Percentiles rank a stretch among this genome's conserved stretches.
Evolutionary conservation across 2,329 filamentous ascomycete species (phyloP).

Genomic region (Myriangium duriaei): DNA sequence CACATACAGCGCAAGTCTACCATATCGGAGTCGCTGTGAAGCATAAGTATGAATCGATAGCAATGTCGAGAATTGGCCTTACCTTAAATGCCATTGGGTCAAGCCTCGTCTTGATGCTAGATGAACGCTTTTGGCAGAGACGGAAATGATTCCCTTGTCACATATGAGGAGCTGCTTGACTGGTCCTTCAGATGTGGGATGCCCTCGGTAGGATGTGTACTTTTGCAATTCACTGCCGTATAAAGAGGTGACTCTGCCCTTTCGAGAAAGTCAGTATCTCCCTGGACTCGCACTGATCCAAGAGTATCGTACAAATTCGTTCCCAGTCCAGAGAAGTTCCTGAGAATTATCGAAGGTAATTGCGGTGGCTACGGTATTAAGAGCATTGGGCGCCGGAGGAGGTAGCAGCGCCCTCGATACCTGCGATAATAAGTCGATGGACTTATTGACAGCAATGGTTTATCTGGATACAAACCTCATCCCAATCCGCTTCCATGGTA

Average conservation of each 20-base stretch:
- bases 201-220: slow-evolving; percentile 83
- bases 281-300: slow-evolving; percentile 1
- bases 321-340: slow-evolving; percentile 87
- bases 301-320: slow-evolving; percentile 58
- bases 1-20: slow-evolving; percentile 86
- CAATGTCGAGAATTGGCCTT: slow-evolving; percentile 16
- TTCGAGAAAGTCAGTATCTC: not conserved
- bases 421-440: slow-evolving; percentile 32
- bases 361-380: slow-evolving; percentile 57
- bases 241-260: slow-evolving; percentile 85
- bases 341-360: slow-evolving; percentile 81
- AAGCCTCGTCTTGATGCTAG: slow-evolving; percentile 73
- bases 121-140: slow-evolving; percentile 74
- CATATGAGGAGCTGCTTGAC: slow-evolving; percentile 85
- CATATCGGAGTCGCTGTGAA: slow-evolving; percentile 58
- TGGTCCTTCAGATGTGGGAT: slow-evolving; percentile 52
- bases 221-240: slow-evolving; percentile 71
- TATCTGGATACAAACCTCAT: slow-evolving; percentile 27
- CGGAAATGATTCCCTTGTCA: slow-evolving; percentile 76
- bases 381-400: slow-evolving; percentile 56
- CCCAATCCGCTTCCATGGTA: slow-evolving; percentile 41
- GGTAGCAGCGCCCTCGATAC: slow-evolving; percentile 72
- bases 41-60: not conserved
- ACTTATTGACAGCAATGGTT: not conserved
- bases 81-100: slow-evolving; percentile 79